These are phyloP conservation scores for Pichia sp. DNA, from an alignment of 1,139 yeast genomes.

Conservation along the genomic window DNA sequence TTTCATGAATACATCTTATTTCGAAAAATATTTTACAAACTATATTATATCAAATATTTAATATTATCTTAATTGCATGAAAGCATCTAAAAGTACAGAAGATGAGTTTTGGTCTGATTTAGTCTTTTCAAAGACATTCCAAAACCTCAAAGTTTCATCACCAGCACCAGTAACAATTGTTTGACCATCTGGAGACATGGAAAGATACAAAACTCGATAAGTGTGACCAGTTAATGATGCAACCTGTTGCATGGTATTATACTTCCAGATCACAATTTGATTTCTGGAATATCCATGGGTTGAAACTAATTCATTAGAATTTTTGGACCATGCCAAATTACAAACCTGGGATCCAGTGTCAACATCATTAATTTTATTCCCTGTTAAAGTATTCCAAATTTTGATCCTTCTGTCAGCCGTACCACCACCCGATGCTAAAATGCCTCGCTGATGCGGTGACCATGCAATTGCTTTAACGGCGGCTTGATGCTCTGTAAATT, in stretches of 20 bases:
- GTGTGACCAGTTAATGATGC: constrained; percentile 95
- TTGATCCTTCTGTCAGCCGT: constrained; percentile 89
- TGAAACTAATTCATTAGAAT: constrained; percentile 85
- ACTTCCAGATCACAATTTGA: constrained; percentile 92
- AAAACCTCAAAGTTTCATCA: constrained; percentile 88
- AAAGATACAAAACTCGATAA: constrained; percentile 80
- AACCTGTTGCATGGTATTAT: constrained; percentile 82
- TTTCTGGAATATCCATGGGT: constrained; percentile 93
- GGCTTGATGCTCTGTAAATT: constrained; percentile 79
- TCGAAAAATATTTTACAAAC: neutral
- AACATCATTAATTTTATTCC: constrained; percentile 64
- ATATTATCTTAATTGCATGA: constrained; percentile 42
- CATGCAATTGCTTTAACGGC: constrained; percentile 96
- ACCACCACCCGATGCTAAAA: constrained; percentile 95
- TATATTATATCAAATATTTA: neutral
- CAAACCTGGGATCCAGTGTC: constrained; percentile 97
- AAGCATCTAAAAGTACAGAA: constrained; percentile 69
- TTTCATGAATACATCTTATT: neutral
- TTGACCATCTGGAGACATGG: constrained; percentile 95
- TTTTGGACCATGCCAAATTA: constrained; percentile 87
- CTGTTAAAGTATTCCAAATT: constrained; percentile 88
- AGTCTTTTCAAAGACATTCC: constrained; percentile 85
- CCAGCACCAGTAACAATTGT: constrained; percentile 99
- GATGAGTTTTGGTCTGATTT: constrained; percentile 51
- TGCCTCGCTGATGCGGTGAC: constrained; percentile 96